Evolutionary conservation across 352 stramenopile genomes (phyloP), one percentile per base, ranked within the genome.

Genomic region (Globisporangium camurandrum): DNA sequence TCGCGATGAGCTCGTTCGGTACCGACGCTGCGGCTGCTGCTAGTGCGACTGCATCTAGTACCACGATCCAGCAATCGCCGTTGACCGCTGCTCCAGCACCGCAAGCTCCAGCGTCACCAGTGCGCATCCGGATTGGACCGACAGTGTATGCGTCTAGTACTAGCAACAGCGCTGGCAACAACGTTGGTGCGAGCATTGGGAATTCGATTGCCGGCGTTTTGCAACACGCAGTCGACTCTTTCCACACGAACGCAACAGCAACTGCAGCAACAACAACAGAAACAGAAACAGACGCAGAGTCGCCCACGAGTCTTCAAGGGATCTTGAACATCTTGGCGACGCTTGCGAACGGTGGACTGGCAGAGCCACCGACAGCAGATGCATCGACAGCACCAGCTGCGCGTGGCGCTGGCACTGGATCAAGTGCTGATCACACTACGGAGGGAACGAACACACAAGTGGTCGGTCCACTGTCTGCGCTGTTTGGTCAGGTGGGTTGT

Each of bases 1-100:
- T 64, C 7, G 53, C 38, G 12, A n/a, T 20, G n/a, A 58, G 38
- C 17, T 62, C 46, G 40, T 64, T 46, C 36, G 56, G 51, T 14
- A 20, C 50, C 10, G 19, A 24, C 16, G 24, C 30, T 40, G 10
- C n/a, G 5, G 7, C 24, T 37, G 14, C 14, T 14, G 24, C 3
- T 8, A 30, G 23, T 23, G 17, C 44, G 10, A 11, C 19, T 10
- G 17, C 22, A 12, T 27, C 52, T 24, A 4, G 20, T 41, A 14
- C 31, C 27, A 4, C 2, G 17, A 23, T 19, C 5, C 24, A 20
- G 4, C 33, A 49, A 4, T 33, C 16, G 24, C 24, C 33, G 12
- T 14, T 17, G 12, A 19, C 14, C 33, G 14, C 30, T 8, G 17
- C 31, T 10, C 2, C 31, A 12, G 11, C 31, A 37, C 17, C 12